A percentile compares a stretch with the other conserved stretches of the same genome.
Evolutionary conservation across 495 filamentous ascomycete species (phyloP).

Genomic region (Neurospora pannonica): DNA sequence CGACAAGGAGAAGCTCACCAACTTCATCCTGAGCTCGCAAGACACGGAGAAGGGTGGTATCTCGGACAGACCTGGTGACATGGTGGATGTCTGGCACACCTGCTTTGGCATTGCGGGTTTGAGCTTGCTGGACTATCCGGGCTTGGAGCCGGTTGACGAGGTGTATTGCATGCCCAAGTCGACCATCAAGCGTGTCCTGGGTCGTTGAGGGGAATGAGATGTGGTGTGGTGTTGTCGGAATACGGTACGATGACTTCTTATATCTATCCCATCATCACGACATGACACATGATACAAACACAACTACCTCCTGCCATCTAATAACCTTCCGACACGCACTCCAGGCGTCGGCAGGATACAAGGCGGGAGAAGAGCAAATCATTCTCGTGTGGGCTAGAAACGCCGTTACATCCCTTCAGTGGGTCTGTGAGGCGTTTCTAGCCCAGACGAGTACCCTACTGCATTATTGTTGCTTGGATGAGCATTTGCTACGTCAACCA

Average conservation of each 20-base stretch:
- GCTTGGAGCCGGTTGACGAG: slow-evolving; percentile 73
- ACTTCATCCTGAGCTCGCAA: slow-evolving; percentile 81
- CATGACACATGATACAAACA: slow-evolving; percentile 1
- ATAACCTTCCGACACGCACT: slow-evolving; percentile 48
- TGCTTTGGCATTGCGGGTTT: slow-evolving; percentile 80
- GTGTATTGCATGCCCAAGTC: slow-evolving; percentile 78
- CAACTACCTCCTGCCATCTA: slow-evolving; percentile 57
- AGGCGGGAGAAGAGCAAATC: slow-evolving; percentile 55
- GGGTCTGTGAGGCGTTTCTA: not conserved
- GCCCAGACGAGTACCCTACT: not conserved
- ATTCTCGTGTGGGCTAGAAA: not conserved
- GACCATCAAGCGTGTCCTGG: slow-evolving; percentile 46
- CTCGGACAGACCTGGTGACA: slow-evolving; percentile 81
- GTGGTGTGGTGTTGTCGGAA: not conserved
- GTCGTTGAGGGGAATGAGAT: slow-evolving; percentile 12
- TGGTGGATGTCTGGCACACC: slow-evolving; percentile 98
- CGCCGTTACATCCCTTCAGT: not conserved
- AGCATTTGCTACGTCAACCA: not conserved
- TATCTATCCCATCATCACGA: not conserved
- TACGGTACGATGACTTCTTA: not conserved
- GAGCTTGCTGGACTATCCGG: slow-evolving; percentile 69
- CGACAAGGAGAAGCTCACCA: slow-evolving; percentile 61
- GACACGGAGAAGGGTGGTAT: slow-evolving; percentile 78
- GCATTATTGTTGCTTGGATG: slow-evolving; percentile 2
- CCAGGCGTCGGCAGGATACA: slow-evolving; percentile 57